These are phyloP conservation scores for Annona cherimola DNA, from an alignment of 164 flowering plant species.

Conservation along the genomic window DNA sequence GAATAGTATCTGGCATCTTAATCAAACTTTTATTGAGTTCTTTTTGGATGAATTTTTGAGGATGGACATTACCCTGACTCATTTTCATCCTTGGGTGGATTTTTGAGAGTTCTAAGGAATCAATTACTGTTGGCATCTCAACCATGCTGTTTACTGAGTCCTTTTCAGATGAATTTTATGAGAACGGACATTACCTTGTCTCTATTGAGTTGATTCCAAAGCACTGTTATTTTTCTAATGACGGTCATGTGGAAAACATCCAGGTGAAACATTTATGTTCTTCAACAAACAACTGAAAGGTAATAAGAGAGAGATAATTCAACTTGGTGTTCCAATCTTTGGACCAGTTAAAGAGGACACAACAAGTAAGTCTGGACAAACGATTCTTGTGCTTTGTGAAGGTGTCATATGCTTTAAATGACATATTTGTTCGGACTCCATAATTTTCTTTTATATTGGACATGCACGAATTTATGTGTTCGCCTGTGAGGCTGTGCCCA, in stretches of 20 bases:
- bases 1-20: no score
- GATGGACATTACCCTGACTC: no score
- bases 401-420: background rate
- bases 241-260: slow-evolving; percentile 4
- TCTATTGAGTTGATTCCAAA: background rate
- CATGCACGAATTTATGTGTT: background rate
- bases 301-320: slow-evolving; percentile 84
- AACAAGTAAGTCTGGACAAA: slow-evolving; percentile 24
- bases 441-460: background rate
- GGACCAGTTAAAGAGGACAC: slow-evolving; percentile 60
- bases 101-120: no score
- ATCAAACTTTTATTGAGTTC: no score
- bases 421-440: background rate
- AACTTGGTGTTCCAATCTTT: slow-evolving; percentile 87
- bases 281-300: slow-evolving; percentile 90
- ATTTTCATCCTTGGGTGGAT: no score
- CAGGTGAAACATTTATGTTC: slow-evolving; percentile 79
- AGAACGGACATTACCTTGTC: background rate
- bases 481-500: background rate
- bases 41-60: no score
- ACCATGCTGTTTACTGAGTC: background rate
- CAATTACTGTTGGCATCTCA: background rate
- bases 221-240: background rate
- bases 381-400: slow-evolving; percentile 1
- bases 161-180: background rate